A percentile compares a stretch with the other conserved stretches of the same genome.
These are phyloP conservation scores for Saturnispora mendoncae DNA, from an alignment of 805 yeast genomes.

Conservation along the genomic window DNA sequence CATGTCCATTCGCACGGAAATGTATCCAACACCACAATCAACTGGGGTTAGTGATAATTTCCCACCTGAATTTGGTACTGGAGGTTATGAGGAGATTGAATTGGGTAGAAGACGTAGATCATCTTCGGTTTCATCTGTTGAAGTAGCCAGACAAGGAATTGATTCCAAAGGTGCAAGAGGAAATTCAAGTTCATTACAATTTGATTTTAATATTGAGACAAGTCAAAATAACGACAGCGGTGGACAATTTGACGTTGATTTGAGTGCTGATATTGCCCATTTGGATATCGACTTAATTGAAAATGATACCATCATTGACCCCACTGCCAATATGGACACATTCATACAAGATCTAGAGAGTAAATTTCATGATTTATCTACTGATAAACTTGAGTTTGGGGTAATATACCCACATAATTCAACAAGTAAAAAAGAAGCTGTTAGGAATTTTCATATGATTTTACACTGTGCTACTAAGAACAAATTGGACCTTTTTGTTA, in stretches of 20 bases:
- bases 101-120: constrained; percentile 11
- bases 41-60: neutral
- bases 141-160: constrained; percentile 11
- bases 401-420: neutral
- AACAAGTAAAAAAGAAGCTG: constrained; percentile 14
- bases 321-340: neutral
- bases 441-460: constrained; percentile 16
- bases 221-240: constrained; percentile 3
- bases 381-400: neutral
- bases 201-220: constrained; percentile 10
- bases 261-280: constrained; percentile 10
- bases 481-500: constrained; percentile 13
- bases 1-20: neutral
- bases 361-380: neutral
- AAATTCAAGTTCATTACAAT: constrained; percentile 11
- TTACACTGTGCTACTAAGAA: constrained; percentile 17
- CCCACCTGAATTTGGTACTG: neutral
- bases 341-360: neutral
- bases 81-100: constrained; percentile 6
- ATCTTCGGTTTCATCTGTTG: constrained; percentile 16
- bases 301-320: neutral
- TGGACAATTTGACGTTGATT: constrained; percentile 6
- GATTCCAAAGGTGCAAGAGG: neutral
- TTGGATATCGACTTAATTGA: constrained; percentile 8
- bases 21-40: neutral